These are phyloP conservation scores for Delonix regia DNA, from an alignment of 306 rosid species.

Conservation along the genomic window DNA sequence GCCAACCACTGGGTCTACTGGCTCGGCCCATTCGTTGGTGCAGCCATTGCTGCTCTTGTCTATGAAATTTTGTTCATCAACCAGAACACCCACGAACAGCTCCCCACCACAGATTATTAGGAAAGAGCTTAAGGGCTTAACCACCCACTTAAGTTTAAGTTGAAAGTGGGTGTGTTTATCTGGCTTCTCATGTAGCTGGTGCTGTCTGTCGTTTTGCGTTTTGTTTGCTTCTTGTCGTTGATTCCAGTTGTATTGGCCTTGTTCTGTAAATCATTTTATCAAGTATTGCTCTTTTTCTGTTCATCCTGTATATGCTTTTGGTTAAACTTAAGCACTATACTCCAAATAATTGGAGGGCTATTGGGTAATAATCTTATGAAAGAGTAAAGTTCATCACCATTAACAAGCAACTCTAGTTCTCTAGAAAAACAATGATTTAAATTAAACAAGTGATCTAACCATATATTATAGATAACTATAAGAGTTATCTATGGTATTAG, in stretches of 20 bases:
- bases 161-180: slow-evolving; percentile 23
- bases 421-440: too few species aligned
- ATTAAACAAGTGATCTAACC: too few species aligned
- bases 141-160: neutral
- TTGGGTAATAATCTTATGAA: neutral
- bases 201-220: slow-evolving; percentile 32
- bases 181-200: slow-evolving; percentile 12
- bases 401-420: too few species aligned
- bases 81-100: slow-evolving; percentile 55
- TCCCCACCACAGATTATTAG: slow-evolving; percentile 57
- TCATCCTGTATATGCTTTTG: neutral
- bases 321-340: neutral
- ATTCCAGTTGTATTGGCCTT: slow-evolving; percentile 30
- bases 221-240: slow-evolving; percentile 37
- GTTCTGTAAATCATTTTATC: slow-evolving; percentile 12
- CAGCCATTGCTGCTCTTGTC: slow-evolving; percentile 59
- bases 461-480: too few species aligned
- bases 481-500: too few species aligned
- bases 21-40: slow-evolving; percentile 68
- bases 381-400: neutral
- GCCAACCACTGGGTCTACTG: slow-evolving; percentile 75
- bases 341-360: neutral
- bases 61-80: slow-evolving; percentile 57
- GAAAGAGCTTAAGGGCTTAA: neutral
- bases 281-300: neutral